Evolutionary conservation across 2,329 filamentous ascomycete species (phyloP).

Genomic region (Blumeria graminis): DNA sequence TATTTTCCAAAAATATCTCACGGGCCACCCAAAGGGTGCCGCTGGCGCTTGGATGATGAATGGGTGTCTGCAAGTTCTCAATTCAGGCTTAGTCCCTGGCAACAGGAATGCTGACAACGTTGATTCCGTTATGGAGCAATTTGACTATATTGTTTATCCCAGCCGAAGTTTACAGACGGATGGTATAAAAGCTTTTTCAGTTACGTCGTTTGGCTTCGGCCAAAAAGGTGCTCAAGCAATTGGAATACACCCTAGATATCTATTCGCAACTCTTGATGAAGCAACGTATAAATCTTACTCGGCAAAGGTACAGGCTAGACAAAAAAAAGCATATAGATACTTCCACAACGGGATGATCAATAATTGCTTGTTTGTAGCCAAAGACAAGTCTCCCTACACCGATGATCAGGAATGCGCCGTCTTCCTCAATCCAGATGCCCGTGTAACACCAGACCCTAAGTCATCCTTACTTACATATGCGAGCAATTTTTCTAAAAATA

Average conservation of each 20-base stretch:
- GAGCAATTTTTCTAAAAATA: conserved; percentile 34
- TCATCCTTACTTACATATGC: conserved; percentile 55
- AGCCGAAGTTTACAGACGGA: conserved; percentile 91
- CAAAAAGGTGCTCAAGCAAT: conserved; percentile 97
- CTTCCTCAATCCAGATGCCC: conserved; percentile 81
- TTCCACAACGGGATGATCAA: conserved; percentile 98
- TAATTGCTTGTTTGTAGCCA: conserved; percentile 92
- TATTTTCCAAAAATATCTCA: conserved; percentile 99
- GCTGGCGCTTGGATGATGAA: conserved; percentile 99
- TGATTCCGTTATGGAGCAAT: conserved; percentile 88
- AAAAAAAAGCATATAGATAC: conserved; percentile 97
- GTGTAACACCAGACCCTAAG: conserved; percentile 72
- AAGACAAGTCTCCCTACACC: conserved; percentile 71
- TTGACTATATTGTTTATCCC: conserved; percentile 93
- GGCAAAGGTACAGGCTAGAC: conserved; percentile 68
- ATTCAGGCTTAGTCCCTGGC: conserved; percentile 78
- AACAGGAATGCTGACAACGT: conserved; percentile 98
- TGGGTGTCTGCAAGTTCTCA: conserved; percentile 84
- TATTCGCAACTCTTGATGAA: conserved; percentile 83
- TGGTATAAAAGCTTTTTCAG: conserved; percentile 92
- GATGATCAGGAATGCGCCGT: conserved; percentile 69
- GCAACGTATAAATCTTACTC: conserved; percentile 62
- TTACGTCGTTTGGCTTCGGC: conserved; percentile 97
- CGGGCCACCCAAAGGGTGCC: conserved; percentile 96
- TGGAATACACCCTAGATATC: conserved; percentile 87